Evolutionary conservation across 257 asterid species (phyloP).

Genomic region (Sherardia arvensis): DNA sequence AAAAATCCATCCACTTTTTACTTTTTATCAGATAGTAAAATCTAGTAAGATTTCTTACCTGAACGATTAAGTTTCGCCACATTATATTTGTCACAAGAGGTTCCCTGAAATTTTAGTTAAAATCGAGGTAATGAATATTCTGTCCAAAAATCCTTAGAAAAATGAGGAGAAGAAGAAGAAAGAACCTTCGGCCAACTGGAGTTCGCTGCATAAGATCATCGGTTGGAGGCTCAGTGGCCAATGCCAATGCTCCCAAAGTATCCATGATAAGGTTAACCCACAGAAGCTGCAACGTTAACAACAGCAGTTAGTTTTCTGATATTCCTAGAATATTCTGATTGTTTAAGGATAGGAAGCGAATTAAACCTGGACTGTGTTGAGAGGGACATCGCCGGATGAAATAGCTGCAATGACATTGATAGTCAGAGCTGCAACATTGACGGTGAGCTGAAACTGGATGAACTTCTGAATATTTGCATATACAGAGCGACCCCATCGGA

Average conservation of each 20-base stretch:
- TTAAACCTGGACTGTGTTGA: constrained; percentile 89
- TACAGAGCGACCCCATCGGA: constrained; percentile 99
- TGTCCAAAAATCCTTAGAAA: background rate
- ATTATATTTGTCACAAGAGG: constrained; percentile 88
- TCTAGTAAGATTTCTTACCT: constrained; percentile 29
- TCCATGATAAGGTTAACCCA: constrained; percentile 99
- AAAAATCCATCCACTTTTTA: no score
- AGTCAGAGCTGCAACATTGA: constrained; percentile 80
- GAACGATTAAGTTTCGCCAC: constrained; percentile 93
- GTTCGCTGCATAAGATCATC: constrained; percentile 78
- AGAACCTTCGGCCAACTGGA: constrained; percentile 66
- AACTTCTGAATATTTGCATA: constrained; percentile 94
- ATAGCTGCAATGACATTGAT: constrained; percentile 84
- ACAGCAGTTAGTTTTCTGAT: background rate
- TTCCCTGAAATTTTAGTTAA: constrained; percentile 44
- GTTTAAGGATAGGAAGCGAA: background rate
- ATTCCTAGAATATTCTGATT: background rate
- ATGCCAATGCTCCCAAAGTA: constrained; percentile 92
- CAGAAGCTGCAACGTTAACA: constrained; percentile 47
- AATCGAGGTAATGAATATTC: constrained; percentile 1
- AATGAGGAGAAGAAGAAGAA: background rate
- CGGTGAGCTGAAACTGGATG: constrained; percentile 99
- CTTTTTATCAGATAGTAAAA: background rate
- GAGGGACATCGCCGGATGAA: constrained; percentile 84
- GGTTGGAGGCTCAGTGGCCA: constrained; percentile 99